Evolutionary conservation across 768 basidiomycete species (phyloP).

Genomic region (Clathrus columnatus): DNA sequence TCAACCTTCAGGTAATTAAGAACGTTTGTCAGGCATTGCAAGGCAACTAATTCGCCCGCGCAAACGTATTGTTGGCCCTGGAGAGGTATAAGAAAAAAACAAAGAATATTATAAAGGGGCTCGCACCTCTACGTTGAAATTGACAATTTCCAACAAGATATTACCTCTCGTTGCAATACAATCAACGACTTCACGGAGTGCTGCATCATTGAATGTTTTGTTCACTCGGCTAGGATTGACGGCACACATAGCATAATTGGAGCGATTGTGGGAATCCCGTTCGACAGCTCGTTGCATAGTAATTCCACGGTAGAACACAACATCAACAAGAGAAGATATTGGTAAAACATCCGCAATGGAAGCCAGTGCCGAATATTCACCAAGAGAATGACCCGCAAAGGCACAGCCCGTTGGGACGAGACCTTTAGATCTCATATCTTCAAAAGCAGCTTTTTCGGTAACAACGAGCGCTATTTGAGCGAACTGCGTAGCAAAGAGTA

Average conservation of each 20-base stretch:
- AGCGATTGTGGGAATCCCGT: conserved; percentile 85
- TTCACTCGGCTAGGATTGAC: conserved; percentile 95
- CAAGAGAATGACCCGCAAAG: conserved; percentile 96
- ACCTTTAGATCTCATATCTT: conserved; percentile 95
- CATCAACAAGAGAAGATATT: conserved; percentile 90
- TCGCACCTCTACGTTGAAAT: conserved; percentile 93
- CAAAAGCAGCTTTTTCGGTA: conserved; percentile 96
- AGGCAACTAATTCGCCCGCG: conserved; percentile 88
- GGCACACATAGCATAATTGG: conserved; percentile 99
- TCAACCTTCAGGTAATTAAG: conserved; percentile 94
- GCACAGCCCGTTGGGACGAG: conserved; percentile 87
- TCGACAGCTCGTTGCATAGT: conserved; percentile 99
- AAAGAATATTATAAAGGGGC: too few relatives aligned
- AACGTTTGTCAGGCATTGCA: conserved; percentile 92
- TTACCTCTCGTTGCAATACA: conserved; percentile 68
- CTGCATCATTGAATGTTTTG: conserved; percentile 88
- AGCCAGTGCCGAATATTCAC: conserved; percentile 96
- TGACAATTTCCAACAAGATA: conserved; percentile 93
- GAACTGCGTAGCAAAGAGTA: conserved; percentile 96
- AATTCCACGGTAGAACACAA: conserved; percentile 99
- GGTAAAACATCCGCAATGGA: conserved; percentile 96
- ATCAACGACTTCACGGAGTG: conserved; percentile 96
- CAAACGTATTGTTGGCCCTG: conserved; percentile 99
- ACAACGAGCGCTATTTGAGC: conserved; percentile 98
- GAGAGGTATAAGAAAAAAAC: neutral